A percentile compares a stretch with the other conserved stretches of the same genome.
phyloP scores from a whole-genome alignment of 768 basidiomycete species.

The Hemileccinum impolitum region DNA sequence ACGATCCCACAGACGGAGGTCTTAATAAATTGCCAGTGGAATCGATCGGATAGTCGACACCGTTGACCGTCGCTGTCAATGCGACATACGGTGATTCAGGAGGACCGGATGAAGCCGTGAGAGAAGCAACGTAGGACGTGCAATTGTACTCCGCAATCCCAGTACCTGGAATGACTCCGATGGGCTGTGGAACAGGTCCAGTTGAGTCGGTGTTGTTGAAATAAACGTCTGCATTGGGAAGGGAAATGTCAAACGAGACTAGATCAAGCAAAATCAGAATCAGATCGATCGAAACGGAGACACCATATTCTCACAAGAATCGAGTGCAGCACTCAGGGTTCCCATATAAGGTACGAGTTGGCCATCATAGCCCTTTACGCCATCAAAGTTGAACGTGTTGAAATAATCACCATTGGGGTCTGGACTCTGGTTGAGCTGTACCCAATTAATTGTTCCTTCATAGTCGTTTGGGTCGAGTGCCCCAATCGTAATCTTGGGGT shows the following conservation, averaged over 20 bases:
- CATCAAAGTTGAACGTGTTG: slow-evolving; percentile 25
- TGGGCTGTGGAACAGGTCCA: slow-evolving; percentile 21
- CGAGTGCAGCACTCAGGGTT: slow-evolving; percentile 17
- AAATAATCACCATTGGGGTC: slow-evolving; percentile 12
- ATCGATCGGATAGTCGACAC: slow-evolving; percentile 31
- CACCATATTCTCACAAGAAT: slow-evolving; percentile 21
- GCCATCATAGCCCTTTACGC: slow-evolving; percentile 29
- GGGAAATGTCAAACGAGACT: slow-evolving; percentile 15
- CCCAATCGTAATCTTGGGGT: slow-evolving; percentile 31
- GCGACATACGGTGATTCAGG: slow-evolving; percentile 21
- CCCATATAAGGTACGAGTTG: slow-evolving; percentile 19
- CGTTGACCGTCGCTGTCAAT: slow-evolving; percentile 29
- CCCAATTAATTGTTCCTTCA: slow-evolving; percentile 31
- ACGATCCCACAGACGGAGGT: neutral
- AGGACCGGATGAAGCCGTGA: neutral
- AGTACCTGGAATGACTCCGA: neutral
- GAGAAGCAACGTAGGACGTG: neutral
- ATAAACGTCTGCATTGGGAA: slow-evolving; percentile 20
- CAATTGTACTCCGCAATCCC: slow-evolving; percentile 17
- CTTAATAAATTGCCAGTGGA: slow-evolving; percentile 21
- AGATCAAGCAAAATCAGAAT: neutral
- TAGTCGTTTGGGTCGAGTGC: slow-evolving; percentile 31
- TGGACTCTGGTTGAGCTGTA: slow-evolving; percentile 18
- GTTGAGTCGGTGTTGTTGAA: slow-evolving; percentile 15
- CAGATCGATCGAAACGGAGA: neutral